These are phyloP conservation scores for Toxoplasma gondii DNA, from an alignment of 169 alveolate species.

Conservation along the genomic window DNA sequence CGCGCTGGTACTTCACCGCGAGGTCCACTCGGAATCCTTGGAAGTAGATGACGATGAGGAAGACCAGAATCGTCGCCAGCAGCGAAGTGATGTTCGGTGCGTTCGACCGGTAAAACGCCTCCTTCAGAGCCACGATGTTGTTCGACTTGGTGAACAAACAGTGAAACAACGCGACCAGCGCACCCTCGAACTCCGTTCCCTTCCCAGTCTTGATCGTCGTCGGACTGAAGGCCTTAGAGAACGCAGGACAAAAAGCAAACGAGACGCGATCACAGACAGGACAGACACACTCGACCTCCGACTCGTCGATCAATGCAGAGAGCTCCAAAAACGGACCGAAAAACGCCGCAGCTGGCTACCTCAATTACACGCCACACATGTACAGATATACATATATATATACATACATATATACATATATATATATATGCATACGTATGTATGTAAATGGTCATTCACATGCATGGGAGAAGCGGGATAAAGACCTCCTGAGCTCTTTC, in stretches of 20 bases:
- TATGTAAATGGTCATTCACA: neutral
- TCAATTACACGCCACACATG: too few species aligned
- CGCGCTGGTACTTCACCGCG: conserved; percentile 94
- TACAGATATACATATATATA: too few species aligned
- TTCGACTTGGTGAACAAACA: conserved; percentile 94
- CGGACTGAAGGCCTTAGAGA: conserved; percentile 94
- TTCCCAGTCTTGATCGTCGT: conserved; percentile 96
- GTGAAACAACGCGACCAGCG: conserved; percentile 97
- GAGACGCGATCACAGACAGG: neutral
- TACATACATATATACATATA: neutral
- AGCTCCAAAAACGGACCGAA: neutral
- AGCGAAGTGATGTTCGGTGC: conserved; percentile 98
- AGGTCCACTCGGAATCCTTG: conserved; percentile 98
- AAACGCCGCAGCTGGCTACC: neutral
- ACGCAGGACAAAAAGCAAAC: too few species aligned
- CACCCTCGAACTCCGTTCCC: conserved; percentile 99
- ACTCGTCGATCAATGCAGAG: neutral
- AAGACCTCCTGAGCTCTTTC: too few species aligned
- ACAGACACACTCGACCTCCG: neutral
- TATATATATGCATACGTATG: neutral
- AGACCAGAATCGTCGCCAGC: conserved; percentile 96
- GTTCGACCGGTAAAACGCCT: conserved; percentile 97
- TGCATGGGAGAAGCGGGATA: too few species aligned
- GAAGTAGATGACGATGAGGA: conserved; percentile 98
- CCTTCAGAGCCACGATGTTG: conserved; percentile 90